Conservation (phyloP, 1,284 basidiomycete species). For the Macrocystidia cucumis region DNA sequence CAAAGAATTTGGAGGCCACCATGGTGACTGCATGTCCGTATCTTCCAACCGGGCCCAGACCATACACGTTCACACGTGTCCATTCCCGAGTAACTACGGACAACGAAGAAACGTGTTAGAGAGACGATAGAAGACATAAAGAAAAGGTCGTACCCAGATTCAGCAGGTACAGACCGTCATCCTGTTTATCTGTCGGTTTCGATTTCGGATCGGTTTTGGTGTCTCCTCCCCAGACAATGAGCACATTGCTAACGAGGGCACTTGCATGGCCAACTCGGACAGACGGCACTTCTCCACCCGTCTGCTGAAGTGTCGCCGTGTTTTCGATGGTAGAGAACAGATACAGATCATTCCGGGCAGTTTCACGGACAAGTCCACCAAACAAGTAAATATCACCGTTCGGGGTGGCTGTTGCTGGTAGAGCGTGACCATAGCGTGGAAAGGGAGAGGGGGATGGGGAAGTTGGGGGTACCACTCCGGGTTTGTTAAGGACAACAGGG, state of each 20-base stretch:
- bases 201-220: slow-evolving; percentile 72
- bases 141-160: slow-evolving; percentile 70
- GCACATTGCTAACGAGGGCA: slow-evolving; percentile 91
- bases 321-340: slow-evolving; percentile 79
- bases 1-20: slow-evolving; percentile 86
- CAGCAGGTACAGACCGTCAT: slow-evolving; percentile 92
- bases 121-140: slow-evolving; percentile 5
- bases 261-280: slow-evolving; percentile 94
- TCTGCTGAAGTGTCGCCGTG: slow-evolving; percentile 75
- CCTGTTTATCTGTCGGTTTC: slow-evolving; percentile 74
- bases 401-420: slow-evolving; percentile 78
- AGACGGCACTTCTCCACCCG: slow-evolving; percentile 84
- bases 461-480: slow-evolving; percentile 48
- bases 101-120: slow-evolving; percentile 7
- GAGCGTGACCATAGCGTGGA: slow-evolving; percentile 94
- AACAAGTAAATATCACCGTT: slow-evolving; percentile 94
- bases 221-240: slow-evolving; percentile 98
- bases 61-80: slow-evolving; percentile 79
- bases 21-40: slow-evolving; percentile 97
- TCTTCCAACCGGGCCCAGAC: slow-evolving; percentile 76
- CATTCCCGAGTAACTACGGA: slow-evolving; percentile 80
- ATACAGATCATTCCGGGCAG: slow-evolving; percentile 92
- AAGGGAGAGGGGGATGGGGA: slow-evolving; percentile 80
- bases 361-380: slow-evolving; percentile 91
- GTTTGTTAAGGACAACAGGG: slow-evolving; percentile 54